Base-by-base conservation (phyloP, 805 yeast genomes). In the Saccharomyces eubayanus region DNA sequence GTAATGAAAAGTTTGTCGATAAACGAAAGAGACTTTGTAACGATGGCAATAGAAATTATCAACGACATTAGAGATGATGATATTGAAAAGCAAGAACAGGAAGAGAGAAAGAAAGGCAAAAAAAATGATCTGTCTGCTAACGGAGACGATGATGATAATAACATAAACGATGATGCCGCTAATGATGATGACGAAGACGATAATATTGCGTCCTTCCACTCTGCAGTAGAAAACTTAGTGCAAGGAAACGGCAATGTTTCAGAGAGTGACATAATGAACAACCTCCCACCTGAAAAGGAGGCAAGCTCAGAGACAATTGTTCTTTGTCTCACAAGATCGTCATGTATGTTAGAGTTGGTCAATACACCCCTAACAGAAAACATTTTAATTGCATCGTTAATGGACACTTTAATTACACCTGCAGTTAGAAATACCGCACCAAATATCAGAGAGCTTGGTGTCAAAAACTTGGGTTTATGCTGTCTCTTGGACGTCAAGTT, bases 11-110 rank as follows among this genome's bases (percentile, higher is more conserved):
- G 81, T 58, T 70, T 88, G 10, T 85, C 96, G 1, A 81, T 85
- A 21, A 87, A 79, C 65, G 96, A 89, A 62, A 79, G 84, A 53
- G 96, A 92, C 72, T 91, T 91, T 65, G 80, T 88, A 28, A 82
- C 87, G 40, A 85, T 89, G 82, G 77, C 87, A 20, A 80, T 86
- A n/a, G 97, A 92, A 74, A 81, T 89, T 16, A 83, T 90, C 41
- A 83, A 89, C 46, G 97, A 91, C 73, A 76, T 91, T 50, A 80
- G 89, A 65, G 97, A 90, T 67, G 77, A 83, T 8, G 79, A 76
- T 30, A 66, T 72, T 46, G 79, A 73, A 48, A 69, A 62, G 31
- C 77, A 72, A 50, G 74, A 67, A 54, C 53, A 55, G 43, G 65
- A 55, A 51, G 66, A 64, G 52, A 59, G 57, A 41, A 48, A 43